Evolutionary conservation across 1,284 basidiomycete genomes (phyloP), one percentile per base, ranked within the genome.

Genomic region (Phellopilus nigrolimitatus): DNA sequence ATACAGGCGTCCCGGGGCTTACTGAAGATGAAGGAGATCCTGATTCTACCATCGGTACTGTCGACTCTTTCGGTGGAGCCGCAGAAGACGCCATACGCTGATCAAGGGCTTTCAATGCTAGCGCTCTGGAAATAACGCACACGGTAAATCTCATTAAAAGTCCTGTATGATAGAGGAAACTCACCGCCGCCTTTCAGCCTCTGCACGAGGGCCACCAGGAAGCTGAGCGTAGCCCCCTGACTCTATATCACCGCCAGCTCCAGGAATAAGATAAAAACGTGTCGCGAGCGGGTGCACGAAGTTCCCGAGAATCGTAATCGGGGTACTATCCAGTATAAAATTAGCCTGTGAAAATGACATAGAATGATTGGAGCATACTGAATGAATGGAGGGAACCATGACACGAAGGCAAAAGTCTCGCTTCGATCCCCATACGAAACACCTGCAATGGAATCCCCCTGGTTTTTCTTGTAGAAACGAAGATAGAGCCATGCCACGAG

Each of bases 21-120:
- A 51, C 53, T 17, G 55, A 49, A 22, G 49, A 28, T 66, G 55
- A 59, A 45, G 69, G 67, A 1, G 58, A 57, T 45, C 57, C 66
- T 27, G 22, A 62, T 56, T 54, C 65, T 56, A 59, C n/a, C n/a
- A n/a, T 71, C 68, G 46, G 71, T 61, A 36, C 73, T 63, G 41
- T 15, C 37, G 53, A 25, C 60, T 70, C 64, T 51, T 71, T 62
- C 27, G 69, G 57, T 25, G 71, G 71, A 30, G 76, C 70, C 34
- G 78, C 72, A 22, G 80, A 74, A 55, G 76, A 80, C 15, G 95
- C 91, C 54, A 97, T 67, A 22, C 94, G 79, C 61, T 95, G 93
- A 62, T 99, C 95, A 24, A 99, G 80, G 7, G 95, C 95, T 66
- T 97, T 95, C 59, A 99, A 71, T 34, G 95, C 95, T 75, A 97